A percentile compares a stretch with the other conserved stretches of the same genome.
These are phyloP conservation scores for Entonaema liquescens DNA, from an alignment of 495 filamentous ascomycete genomes.

Conservation along the genomic window DNA sequence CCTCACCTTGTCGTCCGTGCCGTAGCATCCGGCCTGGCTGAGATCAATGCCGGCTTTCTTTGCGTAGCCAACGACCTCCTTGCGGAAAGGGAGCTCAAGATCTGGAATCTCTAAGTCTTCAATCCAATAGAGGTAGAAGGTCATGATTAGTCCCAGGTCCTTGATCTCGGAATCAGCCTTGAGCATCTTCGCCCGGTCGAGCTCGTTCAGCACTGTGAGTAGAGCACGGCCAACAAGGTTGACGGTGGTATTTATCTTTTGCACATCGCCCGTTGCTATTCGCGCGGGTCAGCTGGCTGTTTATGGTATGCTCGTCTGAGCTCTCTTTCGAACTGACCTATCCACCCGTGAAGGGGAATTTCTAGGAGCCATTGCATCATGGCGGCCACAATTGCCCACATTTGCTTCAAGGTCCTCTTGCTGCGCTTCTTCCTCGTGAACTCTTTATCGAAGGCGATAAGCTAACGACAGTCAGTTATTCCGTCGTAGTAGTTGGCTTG, in stretches of 20 bases:
- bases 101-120: conserved; percentile 11
- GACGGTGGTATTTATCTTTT: conserved; percentile 17
- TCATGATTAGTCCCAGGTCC: conserved; percentile 30
- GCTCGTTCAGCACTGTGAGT: conserved; percentile 27
- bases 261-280: conserved; percentile 17
- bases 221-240: conserved; percentile 34
- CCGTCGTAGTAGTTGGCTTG: background rate
- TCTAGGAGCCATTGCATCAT: conserved; percentile 34
- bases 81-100: conserved; percentile 23
- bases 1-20: conserved; percentile 28
- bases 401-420: conserved; percentile 27
- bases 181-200: conserved; percentile 31
- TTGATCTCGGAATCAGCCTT: conserved; percentile 34
- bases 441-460: conserved; percentile 31
- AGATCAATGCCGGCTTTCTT: conserved; percentile 34
- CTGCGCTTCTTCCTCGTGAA: conserved; percentile 32
- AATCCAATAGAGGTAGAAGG: conserved; percentile 33
- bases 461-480: conserved; percentile 17
- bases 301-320: background rate
- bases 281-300: conserved; percentile 15
- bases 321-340: conserved; percentile 20
- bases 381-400: conserved; percentile 33
- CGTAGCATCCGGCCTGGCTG: conserved; percentile 24
- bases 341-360: conserved; percentile 29
- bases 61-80: conserved; percentile 32